Conservation (phyloP, 345 rosid species). For the Moricandia moricandioides region DNA sequence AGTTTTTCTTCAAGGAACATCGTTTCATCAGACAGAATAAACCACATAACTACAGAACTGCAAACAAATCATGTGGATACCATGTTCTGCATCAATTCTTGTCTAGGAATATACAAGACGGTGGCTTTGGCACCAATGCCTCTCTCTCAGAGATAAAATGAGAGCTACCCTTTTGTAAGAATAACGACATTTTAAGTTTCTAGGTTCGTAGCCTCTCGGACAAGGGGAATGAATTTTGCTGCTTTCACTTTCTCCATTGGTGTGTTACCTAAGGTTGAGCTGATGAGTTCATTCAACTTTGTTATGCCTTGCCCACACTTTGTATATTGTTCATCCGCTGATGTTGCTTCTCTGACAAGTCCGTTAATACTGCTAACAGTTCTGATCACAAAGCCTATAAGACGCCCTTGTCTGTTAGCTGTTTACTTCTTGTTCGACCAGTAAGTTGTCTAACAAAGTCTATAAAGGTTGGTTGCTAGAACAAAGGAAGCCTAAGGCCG, state of each 20-base stretch:
- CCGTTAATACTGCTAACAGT: not conserved
- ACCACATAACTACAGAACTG: no score
- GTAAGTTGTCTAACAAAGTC: not conserved
- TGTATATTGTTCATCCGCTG: not conserved
- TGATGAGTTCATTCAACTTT: conserved; percentile 29
- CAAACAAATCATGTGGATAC: no score
- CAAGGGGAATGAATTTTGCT: no score
- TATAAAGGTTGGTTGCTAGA: not conserved
- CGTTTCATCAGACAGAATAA: no score
- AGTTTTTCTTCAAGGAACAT: no score
- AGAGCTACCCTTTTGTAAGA: not conserved
- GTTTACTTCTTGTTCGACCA: not conserved
- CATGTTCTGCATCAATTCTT: no score
- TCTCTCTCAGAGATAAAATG: no score
- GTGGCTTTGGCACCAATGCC: no score
- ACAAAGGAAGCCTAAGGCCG: not conserved
- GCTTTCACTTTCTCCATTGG: no score
- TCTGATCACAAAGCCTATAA: not conserved
- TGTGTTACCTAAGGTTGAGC: conserved; percentile 36
- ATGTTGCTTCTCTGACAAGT: not conserved
- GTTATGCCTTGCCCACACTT: conserved; percentile 10
- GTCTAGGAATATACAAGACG: no score
- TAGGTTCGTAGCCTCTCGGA: no score
- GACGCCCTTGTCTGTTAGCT: not conserved
- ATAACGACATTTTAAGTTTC: no score